These are phyloP conservation scores for Pulveroboletus sp. DNA, from an alignment of 768 basidiomycete genomes.

Conservation along the genomic window DNA sequence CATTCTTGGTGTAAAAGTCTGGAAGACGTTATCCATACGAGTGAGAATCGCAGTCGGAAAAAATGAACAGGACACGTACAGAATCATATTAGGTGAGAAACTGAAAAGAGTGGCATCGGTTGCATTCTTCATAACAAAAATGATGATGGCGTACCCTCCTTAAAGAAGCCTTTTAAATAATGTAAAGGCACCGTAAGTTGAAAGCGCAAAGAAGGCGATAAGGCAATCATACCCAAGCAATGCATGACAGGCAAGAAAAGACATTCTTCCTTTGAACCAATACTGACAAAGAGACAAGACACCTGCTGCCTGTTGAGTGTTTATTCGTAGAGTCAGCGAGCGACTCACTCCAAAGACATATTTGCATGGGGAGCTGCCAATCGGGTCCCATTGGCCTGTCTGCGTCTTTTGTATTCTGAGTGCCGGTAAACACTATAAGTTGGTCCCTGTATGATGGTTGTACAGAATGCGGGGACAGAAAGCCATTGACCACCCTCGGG, in stretches of 20 bases:
- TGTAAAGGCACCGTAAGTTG: too few species aligned
- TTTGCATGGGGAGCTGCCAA: conserved; percentile 61
- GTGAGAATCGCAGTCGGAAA: neutral
- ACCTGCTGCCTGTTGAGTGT: conserved; percentile 11
- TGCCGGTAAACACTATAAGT: too few species aligned
- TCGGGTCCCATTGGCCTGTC: conserved; percentile 65
- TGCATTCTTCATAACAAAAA: too few species aligned
- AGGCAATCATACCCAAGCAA: conserved; percentile 40
- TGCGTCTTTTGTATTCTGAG: too few species aligned
- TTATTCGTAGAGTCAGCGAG: neutral
- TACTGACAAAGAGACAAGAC: conserved; percentile 52
- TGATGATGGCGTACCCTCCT: conserved; percentile 37
- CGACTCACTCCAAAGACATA: conserved; percentile 47
- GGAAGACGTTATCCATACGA: neutral
- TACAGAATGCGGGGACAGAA: too few species aligned
- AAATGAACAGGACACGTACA: conserved; percentile 57
- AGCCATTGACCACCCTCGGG: too few species aligned
- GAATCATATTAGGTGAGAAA: conserved; percentile 57
- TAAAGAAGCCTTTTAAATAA: conserved; percentile 28
- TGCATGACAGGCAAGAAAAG: conserved; percentile 48
- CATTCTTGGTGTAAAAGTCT: conserved; percentile 55
- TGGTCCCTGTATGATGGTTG: too few species aligned
- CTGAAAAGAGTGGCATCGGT: conserved; percentile 17
- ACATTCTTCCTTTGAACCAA: conserved; percentile 49
- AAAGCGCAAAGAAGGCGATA: neutral